A percentile compares a stretch with the other conserved stretches of the same genome.
Evolutionary conservation across 1,284 basidiomycete species (phyloP).

Genomic region (Boletellus dicymbophilus): DNA sequence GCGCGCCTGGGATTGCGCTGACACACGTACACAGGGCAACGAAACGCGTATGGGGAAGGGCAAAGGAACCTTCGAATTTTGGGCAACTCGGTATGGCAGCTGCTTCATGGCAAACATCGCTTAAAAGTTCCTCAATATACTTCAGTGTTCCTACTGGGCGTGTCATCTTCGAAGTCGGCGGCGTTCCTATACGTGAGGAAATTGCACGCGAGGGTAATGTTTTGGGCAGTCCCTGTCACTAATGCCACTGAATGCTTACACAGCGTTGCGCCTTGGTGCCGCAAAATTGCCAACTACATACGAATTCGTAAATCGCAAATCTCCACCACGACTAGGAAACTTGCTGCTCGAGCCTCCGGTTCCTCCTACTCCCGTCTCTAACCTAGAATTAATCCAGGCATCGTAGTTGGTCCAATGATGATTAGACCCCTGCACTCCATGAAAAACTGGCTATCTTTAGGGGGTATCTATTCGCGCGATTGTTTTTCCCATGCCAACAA

Average conservation of each 20-base stretch:
- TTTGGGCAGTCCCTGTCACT: neutral
- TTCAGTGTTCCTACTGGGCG: slow-evolving; percentile 86
- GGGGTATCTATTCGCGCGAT: neutral
- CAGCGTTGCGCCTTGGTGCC: slow-evolving; percentile 89
- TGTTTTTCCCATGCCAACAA: too few relatives aligned
- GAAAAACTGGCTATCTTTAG: too few relatives aligned
- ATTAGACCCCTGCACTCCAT: too few relatives aligned
- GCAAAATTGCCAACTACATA: slow-evolving; percentile 88
- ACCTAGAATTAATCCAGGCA: slow-evolving; percentile 8
- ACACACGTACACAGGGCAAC: slow-evolving; percentile 67
- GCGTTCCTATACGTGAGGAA: slow-evolving; percentile 88
- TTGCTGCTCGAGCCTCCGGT: slow-evolving; percentile 50
- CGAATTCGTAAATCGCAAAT: slow-evolving; percentile 80
- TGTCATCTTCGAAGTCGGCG: slow-evolving; percentile 95
- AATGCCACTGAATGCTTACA: slow-evolving; percentile 2
- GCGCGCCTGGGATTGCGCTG: neutral
- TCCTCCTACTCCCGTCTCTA: slow-evolving; percentile 15
- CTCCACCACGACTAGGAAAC: slow-evolving; percentile 82
- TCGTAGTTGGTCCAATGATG: slow-evolving; percentile 8
- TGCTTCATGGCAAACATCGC: neutral
- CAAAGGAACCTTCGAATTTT: slow-evolving; percentile 96
- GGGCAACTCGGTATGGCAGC: slow-evolving; percentile 83
- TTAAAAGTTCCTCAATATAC: neutral
- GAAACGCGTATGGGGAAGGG: slow-evolving; percentile 99
- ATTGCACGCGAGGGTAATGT: slow-evolving; percentile 84